Evolutionary conservation across 148 eudicot genomes (phyloP).

Genomic region (Gaultheria prostrata): DNA sequence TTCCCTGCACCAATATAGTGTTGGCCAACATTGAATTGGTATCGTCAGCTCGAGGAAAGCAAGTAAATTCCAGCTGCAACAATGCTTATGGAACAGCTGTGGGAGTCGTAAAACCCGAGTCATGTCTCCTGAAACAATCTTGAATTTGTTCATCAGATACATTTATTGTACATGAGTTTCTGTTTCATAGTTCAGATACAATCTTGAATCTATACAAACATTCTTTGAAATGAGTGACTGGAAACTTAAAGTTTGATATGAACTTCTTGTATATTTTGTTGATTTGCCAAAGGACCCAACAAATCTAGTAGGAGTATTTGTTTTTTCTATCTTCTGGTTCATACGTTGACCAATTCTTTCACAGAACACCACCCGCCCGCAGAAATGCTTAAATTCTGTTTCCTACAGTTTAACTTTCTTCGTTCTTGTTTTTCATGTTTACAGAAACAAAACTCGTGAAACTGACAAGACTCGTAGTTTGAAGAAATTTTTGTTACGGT

Average conservation of each 20-base stretch:
- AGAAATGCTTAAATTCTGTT: not conserved
- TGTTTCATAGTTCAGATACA: not conserved
- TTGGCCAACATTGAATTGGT: constrained; percentile 13
- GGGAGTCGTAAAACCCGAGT: constrained; percentile 13
- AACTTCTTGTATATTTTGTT: not conserved
- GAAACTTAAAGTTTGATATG: not conserved
- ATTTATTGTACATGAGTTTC: not conserved
- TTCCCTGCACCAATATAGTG: constrained; percentile 23
- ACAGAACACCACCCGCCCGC: not conserved
- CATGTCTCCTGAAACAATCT: constrained; percentile 28
- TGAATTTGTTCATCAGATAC: not conserved
- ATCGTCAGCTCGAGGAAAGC: not conserved
- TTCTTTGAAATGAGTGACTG: not conserved
- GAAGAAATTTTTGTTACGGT: not conserved
- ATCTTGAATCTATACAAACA: not conserved
- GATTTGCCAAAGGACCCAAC: not conserved
- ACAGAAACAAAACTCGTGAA: not conserved
- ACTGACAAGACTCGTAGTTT: not conserved
- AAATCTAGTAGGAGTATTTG: too few relatives aligned
- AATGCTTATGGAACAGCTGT: constrained; percentile 19
- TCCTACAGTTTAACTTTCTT: not conserved
- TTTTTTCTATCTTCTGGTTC: not conserved
- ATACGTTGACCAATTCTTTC: not conserved
- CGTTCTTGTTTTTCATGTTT: not conserved
- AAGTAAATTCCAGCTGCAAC: constrained; percentile 19